A percentile compares a stretch with the other conserved stretches of the same genome.
Conservation (phyloP, 2,329 filamentous ascomycete species). For the Didymella lethalis region DNA sequence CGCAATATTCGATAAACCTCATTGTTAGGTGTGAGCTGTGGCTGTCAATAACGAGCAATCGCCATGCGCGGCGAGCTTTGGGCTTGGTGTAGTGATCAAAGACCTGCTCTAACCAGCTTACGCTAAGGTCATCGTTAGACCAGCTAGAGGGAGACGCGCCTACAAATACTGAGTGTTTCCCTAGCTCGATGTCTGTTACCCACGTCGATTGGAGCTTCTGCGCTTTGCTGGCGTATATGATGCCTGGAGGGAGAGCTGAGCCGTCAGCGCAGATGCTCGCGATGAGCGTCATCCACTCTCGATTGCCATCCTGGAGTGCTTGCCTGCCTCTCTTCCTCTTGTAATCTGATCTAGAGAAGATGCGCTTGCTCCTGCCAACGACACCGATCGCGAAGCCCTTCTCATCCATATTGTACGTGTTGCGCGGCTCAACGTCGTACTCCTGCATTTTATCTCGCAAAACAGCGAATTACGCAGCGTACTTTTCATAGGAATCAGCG, state of each 20-base stretch:
- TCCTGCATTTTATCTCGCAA: too few species aligned
- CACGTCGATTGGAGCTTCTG: not conserved
- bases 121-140: not conserved
- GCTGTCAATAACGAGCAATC: not conserved
- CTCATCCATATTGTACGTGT: too few species aligned
- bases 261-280: not conserved
- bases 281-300: slow-evolving; percentile 17
- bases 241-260: not conserved
- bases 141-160: not conserved
- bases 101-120: not conserved
- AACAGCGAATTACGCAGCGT: too few species aligned
- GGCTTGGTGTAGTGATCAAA: not conserved
- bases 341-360: slow-evolving; percentile 10
- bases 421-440: too few species aligned
- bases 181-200: not conserved
- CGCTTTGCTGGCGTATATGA: not conserved
- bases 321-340: not conserved
- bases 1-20: not conserved
- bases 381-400: not conserved
- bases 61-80: not conserved
- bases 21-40: not conserved
- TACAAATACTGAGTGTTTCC: not conserved
- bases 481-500: too few species aligned
- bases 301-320: slow-evolving; percentile 6
- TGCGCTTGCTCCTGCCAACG: slow-evolving; percentile 48